Conservation (phyloP, 352 stramenopile species). For the Plasmopara halstedii region DNA sequence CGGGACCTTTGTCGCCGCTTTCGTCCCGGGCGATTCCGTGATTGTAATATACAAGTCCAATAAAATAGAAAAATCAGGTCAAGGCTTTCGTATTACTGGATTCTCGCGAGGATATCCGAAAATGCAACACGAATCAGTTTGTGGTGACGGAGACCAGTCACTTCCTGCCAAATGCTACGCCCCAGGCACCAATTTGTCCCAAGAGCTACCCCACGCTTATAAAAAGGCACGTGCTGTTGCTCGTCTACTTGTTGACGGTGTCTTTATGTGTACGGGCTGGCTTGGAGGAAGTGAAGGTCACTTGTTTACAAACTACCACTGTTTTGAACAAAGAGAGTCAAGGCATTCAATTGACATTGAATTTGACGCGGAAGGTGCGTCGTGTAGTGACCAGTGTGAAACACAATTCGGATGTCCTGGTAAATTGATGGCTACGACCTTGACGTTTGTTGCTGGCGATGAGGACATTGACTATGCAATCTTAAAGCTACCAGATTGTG, state of each 20-base stretch:
- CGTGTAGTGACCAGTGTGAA: slow-evolving; percentile 40
- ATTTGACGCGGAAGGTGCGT: slow-evolving; percentile 44
- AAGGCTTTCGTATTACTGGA: slow-evolving; percentile 32
- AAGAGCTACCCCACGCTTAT: slow-evolving; percentile 33
- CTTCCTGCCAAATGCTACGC: slow-evolving; percentile 46
- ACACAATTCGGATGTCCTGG: slow-evolving; percentile 35
- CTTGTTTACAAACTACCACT: slow-evolving; percentile 71
- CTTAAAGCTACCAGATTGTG: slow-evolving; percentile 37
- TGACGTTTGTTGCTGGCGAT: slow-evolving; percentile 35
- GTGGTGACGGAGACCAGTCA: slow-evolving; percentile 40
- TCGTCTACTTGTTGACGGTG: slow-evolving; percentile 51
- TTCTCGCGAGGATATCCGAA: slow-evolving; percentile 39
- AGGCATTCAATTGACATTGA: slow-evolving; percentile 42
- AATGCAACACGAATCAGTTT: slow-evolving; percentile 32
- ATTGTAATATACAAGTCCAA: slow-evolving; percentile 38
- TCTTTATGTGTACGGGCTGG: slow-evolving; percentile 52
- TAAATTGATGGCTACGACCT: slow-evolving; percentile 31
- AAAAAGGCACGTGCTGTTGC: slow-evolving; percentile 32
- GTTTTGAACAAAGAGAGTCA: slow-evolving; percentile 27
- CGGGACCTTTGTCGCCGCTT: slow-evolving; percentile 39
- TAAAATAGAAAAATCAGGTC: background rate
- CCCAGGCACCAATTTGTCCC: slow-evolving; percentile 11
- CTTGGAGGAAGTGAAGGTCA: slow-evolving; percentile 50
- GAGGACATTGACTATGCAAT: slow-evolving; percentile 46
- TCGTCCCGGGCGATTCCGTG: slow-evolving; percentile 31